Percentiles rank a stretch among this genome's conserved stretches.
Conservation (phyloP, 345 rosid genomes). For the Bruguiera sexangula region DNA sequence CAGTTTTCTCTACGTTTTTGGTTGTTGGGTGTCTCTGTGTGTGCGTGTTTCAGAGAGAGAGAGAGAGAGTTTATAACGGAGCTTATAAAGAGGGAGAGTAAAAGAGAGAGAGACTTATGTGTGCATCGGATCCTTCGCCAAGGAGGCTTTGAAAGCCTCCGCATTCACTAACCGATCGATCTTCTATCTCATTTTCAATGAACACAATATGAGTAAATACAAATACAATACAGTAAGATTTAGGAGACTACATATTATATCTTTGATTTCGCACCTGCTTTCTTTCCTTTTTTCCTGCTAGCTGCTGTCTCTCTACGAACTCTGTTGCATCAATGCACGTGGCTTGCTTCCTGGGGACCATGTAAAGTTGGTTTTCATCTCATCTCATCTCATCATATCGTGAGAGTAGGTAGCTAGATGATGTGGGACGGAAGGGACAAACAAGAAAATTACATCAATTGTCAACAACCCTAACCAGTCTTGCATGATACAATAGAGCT, state of each 20-base stretch:
- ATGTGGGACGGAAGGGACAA: too few relatives aligned
- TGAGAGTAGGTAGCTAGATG: not conserved
- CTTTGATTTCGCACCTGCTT: too few relatives aligned
- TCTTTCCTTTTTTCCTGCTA: not conserved
- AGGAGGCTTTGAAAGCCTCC: slow-evolving; percentile 10
- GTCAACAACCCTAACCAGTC: too few relatives aligned
- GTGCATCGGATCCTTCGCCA: slow-evolving; percentile 37
- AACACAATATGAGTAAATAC: too few relatives aligned
- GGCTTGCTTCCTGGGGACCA: slow-evolving; percentile 43
- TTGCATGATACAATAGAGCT: too few relatives aligned
- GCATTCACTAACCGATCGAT: not conserved
- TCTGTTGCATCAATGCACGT: slow-evolving; percentile 60
- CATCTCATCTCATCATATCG: not conserved
- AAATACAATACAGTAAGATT: too few relatives aligned
- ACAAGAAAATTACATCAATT: too few relatives aligned
- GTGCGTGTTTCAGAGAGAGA: not conserved
- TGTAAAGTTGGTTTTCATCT: too few relatives aligned
- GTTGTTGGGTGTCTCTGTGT: too few relatives aligned
- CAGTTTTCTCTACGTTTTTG: not conserved
- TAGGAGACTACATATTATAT: too few relatives aligned
- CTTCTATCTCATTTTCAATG: not conserved
- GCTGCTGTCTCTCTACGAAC: slow-evolving; percentile 30
- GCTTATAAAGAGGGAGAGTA: not conserved
- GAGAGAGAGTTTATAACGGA: too few relatives aligned
- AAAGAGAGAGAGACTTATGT: not conserved